phyloP scores from a whole-genome alignment of 495 filamentous ascomycete genomes.

The Neurospora africana region DNA sequence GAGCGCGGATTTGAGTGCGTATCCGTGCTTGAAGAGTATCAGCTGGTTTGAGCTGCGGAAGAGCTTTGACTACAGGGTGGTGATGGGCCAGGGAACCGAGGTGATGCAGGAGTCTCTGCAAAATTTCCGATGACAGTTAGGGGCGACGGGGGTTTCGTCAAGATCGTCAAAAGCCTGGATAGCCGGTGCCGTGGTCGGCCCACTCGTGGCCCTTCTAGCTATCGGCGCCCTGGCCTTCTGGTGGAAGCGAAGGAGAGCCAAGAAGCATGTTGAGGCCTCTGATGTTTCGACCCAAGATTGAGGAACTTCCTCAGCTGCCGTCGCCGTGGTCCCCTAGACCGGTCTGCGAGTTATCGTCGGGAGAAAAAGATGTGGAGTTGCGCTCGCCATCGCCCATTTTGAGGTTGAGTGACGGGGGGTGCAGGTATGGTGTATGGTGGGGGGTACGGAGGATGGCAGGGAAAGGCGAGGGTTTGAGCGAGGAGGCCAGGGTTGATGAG shows the following conservation, averaged over 20 bases:
- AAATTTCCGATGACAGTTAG: neutral
- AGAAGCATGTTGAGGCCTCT: neutral
- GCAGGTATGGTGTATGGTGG: neutral
- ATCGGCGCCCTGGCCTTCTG: neutral
- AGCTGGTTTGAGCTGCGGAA: constrained; percentile 7
- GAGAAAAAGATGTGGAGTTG: neutral
- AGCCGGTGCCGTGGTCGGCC: neutral
- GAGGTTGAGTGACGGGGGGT: neutral
- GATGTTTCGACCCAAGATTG: neutral
- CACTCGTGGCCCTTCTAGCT: neutral
- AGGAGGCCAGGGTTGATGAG: too few species aligned
- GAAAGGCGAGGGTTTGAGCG: neutral
- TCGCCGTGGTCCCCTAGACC: neutral
- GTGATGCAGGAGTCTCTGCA: neutral
- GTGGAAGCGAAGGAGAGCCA: neutral
- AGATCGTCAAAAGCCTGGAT: constrained; percentile 7
- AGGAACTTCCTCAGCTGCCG: neutral
- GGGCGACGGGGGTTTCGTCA: too few species aligned
- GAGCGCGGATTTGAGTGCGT: constrained; percentile 1
- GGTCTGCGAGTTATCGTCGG: neutral
- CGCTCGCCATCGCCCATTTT: neutral
- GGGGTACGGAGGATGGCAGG: neutral
- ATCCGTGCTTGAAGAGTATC: constrained; percentile 6
- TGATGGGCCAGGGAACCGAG: constrained; percentile 1
- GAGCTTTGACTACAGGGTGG: constrained; percentile 5